Percentiles rank a stretch among this genome's conserved stretches.
These are phyloP conservation scores for Penicillium sp. DNA, from an alignment of 2,329 filamentous ascomycete species.

Conservation along the genomic window DNA sequence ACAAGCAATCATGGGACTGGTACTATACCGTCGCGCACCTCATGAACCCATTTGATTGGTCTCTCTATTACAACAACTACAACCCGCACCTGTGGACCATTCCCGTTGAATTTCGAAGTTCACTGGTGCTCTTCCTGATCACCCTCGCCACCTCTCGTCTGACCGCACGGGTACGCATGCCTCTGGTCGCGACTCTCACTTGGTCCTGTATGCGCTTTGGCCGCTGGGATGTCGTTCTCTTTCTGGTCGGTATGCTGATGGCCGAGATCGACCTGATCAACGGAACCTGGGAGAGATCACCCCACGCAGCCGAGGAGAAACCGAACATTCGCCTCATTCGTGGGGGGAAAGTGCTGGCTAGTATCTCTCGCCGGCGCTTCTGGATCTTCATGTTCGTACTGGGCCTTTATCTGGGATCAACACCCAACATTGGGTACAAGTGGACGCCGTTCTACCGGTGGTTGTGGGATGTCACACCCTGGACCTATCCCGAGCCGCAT, in stretches of 20 bases:
- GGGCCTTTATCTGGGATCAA: slow-evolving; percentile 49
- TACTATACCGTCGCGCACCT: slow-evolving; percentile 40
- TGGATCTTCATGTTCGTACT: slow-evolving; percentile 44
- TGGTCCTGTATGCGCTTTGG: slow-evolving; percentile 49
- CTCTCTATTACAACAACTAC: slow-evolving; percentile 48
- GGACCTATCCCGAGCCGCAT: slow-evolving; percentile 47
- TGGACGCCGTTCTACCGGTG: slow-evolving; percentile 49
- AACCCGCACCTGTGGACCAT: slow-evolving; percentile 54
- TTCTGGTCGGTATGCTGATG: slow-evolving; percentile 48
- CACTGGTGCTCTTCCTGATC: slow-evolving; percentile 48
- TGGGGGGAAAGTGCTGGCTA: slow-evolving; percentile 21
- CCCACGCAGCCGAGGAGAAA: slow-evolving; percentile 20
- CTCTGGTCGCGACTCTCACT: slow-evolving; percentile 36
- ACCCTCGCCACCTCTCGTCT: slow-evolving; percentile 47
- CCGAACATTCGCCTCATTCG: slow-evolving; percentile 19
- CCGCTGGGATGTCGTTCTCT: slow-evolving; percentile 50
- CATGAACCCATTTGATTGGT: slow-evolving; percentile 45
- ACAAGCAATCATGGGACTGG: slow-evolving; percentile 43
- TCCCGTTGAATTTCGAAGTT: slow-evolving; percentile 51
- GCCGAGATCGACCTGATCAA: slow-evolving; percentile 49
- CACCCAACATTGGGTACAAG: slow-evolving; percentile 44
- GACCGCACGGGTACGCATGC: slow-evolving; percentile 37
- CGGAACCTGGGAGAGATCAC: slow-evolving; percentile 37
- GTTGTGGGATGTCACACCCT: slow-evolving; percentile 44
- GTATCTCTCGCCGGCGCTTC: slow-evolving; percentile 34